A percentile compares a stretch with the other conserved stretches of the same genome.
phyloP scores from a whole-genome alignment of 2,329 filamentous ascomycete species.

The Bertia moriformis region DNA sequence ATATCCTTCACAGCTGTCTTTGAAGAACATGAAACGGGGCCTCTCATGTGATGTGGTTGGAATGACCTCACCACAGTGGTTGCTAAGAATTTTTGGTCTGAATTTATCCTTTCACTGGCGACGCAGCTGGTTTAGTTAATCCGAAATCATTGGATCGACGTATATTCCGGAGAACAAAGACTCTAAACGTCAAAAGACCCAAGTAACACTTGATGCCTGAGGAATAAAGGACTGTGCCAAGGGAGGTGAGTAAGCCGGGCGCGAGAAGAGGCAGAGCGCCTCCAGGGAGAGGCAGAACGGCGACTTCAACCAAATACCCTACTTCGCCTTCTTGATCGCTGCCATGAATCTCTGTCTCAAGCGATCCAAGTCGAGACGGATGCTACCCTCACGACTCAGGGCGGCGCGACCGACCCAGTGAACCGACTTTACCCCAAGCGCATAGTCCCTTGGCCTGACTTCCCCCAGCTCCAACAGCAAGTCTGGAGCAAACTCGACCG shows the following conservation, averaged over 20 bases:
- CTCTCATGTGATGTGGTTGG: too few species aligned
- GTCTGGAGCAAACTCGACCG: conserved; percentile 9
- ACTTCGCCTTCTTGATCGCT: conserved; percentile 9
- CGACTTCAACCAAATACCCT: conserved; percentile 8
- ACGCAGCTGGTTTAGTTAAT: background rate
- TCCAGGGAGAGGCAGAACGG: conserved; percentile 5
- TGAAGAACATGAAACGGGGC: too few species aligned
- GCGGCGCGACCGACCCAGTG: conserved; percentile 7
- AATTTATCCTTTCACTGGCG: background rate
- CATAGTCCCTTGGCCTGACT: conserved; percentile 10
- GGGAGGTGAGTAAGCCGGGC: conserved; percentile 1
- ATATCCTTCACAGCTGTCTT: too few species aligned
- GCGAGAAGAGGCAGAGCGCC: conserved; percentile 4
- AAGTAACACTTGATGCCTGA: background rate
- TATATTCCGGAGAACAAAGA: background rate
- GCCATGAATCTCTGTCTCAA: conserved; percentile 8
- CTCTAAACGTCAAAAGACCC: background rate
- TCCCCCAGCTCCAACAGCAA: conserved; percentile 9
- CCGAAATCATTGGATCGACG: background rate
- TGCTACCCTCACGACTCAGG: conserved; percentile 9
- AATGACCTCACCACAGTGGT: background rate
- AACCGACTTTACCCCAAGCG: conserved; percentile 6
- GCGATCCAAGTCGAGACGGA: conserved; percentile 9
- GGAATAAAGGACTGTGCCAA: background rate
- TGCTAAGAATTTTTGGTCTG: background rate